Evolutionary conservation across 768 basidiomycete species (phyloP), one percentile per base, ranked within the genome.

Genomic region (Thelephora aurantiotincta): DNA sequence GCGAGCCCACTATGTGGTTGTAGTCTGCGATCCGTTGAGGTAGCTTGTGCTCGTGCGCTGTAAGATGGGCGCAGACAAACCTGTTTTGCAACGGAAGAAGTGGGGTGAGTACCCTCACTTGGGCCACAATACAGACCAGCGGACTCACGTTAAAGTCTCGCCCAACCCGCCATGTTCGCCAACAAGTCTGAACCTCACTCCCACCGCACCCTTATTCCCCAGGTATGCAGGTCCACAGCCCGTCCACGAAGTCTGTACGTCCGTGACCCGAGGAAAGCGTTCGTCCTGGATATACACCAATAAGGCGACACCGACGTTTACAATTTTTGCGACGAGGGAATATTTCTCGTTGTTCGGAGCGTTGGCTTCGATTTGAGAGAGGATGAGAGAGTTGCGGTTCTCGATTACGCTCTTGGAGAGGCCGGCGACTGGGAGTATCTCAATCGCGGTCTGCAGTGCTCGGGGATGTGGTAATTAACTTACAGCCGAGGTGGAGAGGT

Each of bases 171-270:
- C 74, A 26, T 77, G 75, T 26, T 65, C 61, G 7, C 67, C 69
- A n/a, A 70, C 63, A 18, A 92, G 70, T 44, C 82, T 77, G 62
- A 98, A 82, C 35, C 93, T 73, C 36, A 91, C 71, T 12, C 85
- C 92, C 2, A 96, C 91, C 0, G 89, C 93, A 22, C 90, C 91
- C 64, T 98, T 98, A 67, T 99, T 96, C 5, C 87, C 89, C 86
- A 96, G 86, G 54, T 75, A 80, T 13, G 61, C 73, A 33, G 77
- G 80, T 5, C 82, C 82, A 58, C 60, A 77, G 6, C 86, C 82
- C 0, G 80, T 85, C 79, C 86, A 82, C 48, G 75, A 67, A 43
- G 83, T 82, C 56, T 88, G 70, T 33, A 86, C 75, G 54, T 86
- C 75, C 50, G 68, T 64, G 18, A 83, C 67, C 49, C 79, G 71